Evolutionary conservation across 148 eudicot species (phyloP), one percentile per base, ranked within the genome.

Genomic region (Rhododendron kiyosumense): DNA sequence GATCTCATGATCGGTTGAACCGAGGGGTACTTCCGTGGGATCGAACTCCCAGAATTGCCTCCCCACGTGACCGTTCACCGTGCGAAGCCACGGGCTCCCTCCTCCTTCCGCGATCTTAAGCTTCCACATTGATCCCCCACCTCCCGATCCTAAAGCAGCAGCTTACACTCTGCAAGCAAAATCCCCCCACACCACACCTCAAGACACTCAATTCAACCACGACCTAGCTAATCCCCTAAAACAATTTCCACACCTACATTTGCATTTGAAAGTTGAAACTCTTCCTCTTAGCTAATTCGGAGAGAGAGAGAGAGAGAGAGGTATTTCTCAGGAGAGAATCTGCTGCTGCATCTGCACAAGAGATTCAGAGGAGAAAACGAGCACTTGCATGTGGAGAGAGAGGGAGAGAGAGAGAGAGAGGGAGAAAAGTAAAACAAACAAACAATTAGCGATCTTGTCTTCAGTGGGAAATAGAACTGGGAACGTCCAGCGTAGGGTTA

Each of bases 31-130:
- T 59, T 30, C 76, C 41, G 65, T 20, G n/a, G 93, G 92, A 85
- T 97, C 98, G 88, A 93, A 95, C 92, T 97, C 99, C 99, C 99
- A 97, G 45, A 92, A 5, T 74, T 97, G 99, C 85, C 99, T 90
- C 36, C 99, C 99, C 1, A 91, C 89, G 86, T 96, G 99, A 85
- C 91, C 90, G 85, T 95, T 96, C 30, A 85, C 24, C 17, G 94
- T 86, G 80, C 94, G 89, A 26, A 96, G 84, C 97, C 98, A 93
- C 3, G 97, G 94, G 69, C 79, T 92, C 83, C 87, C 91, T 81
- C 96, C 91, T 79, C 96, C 97, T 86, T 94, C 96, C 2, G 97
- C 97, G 75, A 94, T 86, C 91, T 94, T 96, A 86, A 96, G 88
- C 94, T 94, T 96, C 99, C 99, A 96, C 99, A 96, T 96, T 86